These are phyloP conservation scores for Xylariales sp. DNA, from an alignment of 2,329 filamentous ascomycete genomes.

Conservation along the genomic window DNA sequence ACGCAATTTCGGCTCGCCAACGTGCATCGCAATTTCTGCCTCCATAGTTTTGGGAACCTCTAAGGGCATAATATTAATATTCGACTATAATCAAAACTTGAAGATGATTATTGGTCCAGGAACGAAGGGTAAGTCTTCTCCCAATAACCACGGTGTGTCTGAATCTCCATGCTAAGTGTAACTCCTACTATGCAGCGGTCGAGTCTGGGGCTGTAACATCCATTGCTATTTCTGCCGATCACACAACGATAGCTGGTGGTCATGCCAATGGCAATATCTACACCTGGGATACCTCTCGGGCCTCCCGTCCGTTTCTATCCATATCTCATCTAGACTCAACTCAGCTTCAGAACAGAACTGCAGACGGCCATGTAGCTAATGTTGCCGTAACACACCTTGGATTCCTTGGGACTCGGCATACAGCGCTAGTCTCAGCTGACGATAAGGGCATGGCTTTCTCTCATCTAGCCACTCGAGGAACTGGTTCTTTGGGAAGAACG, in stretches of 20 bases:
- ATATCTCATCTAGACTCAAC: conserved; percentile 72
- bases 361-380: conserved; percentile 78
- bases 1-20: conserved; percentile 87
- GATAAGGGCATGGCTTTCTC: conserved; percentile 97
- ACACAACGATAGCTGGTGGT: conserved; percentile 84
- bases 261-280: conserved; percentile 91
- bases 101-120: conserved; percentile 92
- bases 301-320: conserved; percentile 82
- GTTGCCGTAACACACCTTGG: conserved; percentile 84
- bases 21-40: conserved; percentile 83
- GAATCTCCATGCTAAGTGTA: conserved; percentile 23
- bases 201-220: conserved; percentile 87
- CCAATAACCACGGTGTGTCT: neutral
- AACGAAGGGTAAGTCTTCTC: conserved; percentile 68
- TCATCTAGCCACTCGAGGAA: conserved; percentile 86
- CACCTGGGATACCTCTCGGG: conserved; percentile 86
- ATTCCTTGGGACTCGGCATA: conserved; percentile 89
- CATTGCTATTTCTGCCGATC: conserved; percentile 87
- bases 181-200: conserved; percentile 66
- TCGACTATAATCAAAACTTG: conserved; percentile 94
- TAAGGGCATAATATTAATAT: conserved; percentile 90
- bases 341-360: conserved; percentile 59
- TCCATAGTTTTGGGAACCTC: conserved; percentile 88
- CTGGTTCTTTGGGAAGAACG: conserved; percentile 77
- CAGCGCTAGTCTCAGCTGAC: conserved; percentile 91